Conservation (phyloP, 2,329 filamentous ascomycete species). For the Paradendryphiella salina region DNA sequence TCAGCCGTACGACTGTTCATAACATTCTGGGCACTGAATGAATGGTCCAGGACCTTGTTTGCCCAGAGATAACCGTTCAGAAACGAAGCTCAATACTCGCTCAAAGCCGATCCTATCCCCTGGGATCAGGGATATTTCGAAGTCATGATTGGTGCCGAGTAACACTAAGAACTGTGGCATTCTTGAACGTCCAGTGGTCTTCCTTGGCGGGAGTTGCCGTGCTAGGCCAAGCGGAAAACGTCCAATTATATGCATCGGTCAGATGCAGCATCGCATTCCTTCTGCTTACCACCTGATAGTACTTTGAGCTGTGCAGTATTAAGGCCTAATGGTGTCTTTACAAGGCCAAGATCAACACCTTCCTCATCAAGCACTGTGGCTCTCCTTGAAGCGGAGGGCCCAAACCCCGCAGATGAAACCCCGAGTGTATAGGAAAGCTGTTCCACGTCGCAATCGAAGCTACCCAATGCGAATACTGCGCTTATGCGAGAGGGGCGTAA, state of each 20-base stretch:
- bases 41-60: not conserved
- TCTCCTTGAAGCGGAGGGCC: not conserved
- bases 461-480: not conserved
- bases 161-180: slow-evolving; percentile 7
- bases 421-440: not conserved
- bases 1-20: slow-evolving; percentile 4
- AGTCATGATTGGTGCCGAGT: slow-evolving; percentile 24
- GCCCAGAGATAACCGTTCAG: slow-evolving; percentile 16
- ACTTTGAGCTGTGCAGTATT: not conserved
- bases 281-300: slow-evolving; percentile 3
- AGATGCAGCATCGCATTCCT: not conserved
- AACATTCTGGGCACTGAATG: slow-evolving; percentile 17
- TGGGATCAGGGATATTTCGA: slow-evolving; percentile 4
- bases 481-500: not conserved
- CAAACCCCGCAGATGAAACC: not conserved
- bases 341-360: slow-evolving; percentile 15
- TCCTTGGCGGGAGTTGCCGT: slow-evolving; percentile 9
- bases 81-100: not conserved
- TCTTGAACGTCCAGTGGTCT: slow-evolving; percentile 1
- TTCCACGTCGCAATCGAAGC: not conserved
- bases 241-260: not conserved
- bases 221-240: slow-evolving; percentile 12
- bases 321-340: slow-evolving; percentile 3
- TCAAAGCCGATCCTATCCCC: slow-evolving; percentile 3
- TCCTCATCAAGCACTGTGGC: slow-evolving; percentile 19